Evolutionary conservation across 2,329 filamentous ascomycete genomes (phyloP).

Genomic region (Cladosporium velox): DNA sequence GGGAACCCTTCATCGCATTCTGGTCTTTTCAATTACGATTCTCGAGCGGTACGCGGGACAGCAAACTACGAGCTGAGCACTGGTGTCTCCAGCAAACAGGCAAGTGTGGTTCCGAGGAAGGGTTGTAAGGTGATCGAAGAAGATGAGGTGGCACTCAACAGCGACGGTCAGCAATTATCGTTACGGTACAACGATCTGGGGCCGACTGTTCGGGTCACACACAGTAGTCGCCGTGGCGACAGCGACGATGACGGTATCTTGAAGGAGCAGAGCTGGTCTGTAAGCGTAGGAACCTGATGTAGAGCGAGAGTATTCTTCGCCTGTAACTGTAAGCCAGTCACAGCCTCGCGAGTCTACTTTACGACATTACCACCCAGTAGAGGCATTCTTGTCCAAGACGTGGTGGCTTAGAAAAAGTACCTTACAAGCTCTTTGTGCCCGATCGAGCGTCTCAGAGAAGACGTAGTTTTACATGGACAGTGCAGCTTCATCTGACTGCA

Average conservation of each 20-base stretch:
- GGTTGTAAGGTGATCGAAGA: not conserved
- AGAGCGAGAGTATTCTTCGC: not conserved
- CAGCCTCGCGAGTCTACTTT: not conserved
- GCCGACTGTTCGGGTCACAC: not conserved
- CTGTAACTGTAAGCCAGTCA: not conserved
- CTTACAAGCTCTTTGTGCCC: no score
- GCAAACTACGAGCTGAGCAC: not conserved
- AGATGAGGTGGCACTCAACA: not conserved
- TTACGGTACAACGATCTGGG: not conserved
- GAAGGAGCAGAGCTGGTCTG: slow-evolving; percentile 5
- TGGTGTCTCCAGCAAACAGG: not conserved
- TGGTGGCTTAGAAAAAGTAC: not conserved
- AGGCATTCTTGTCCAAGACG: not conserved
- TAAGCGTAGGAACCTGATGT: not conserved
- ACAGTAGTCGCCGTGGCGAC: not conserved
- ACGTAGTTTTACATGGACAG: not conserved
- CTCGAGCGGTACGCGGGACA: not conserved
- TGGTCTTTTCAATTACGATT: not conserved
- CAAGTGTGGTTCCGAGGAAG: not conserved
- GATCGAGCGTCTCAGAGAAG: not conserved
- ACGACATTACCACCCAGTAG: not conserved
- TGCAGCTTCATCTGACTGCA: not conserved
- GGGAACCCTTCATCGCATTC: not conserved
- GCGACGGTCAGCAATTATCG: not conserved
- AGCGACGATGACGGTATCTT: not conserved